Evolutionary conservation across 805 yeast genomes (phyloP), one percentile per base, ranked within the genome.

Genomic region (Candida tammaniensis): DNA sequence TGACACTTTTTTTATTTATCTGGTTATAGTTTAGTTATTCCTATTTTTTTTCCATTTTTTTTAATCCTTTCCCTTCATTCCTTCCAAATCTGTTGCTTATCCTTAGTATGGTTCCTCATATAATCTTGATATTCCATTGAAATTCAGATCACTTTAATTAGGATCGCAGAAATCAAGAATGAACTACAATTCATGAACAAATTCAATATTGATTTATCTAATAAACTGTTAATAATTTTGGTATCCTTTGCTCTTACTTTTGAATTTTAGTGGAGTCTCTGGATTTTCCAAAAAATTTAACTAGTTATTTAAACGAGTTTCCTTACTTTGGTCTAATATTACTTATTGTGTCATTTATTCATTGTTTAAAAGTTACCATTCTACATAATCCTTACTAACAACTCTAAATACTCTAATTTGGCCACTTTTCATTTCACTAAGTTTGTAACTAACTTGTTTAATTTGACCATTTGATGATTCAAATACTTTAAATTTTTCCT

Each of bases 361-460:
- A 16, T 27, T 7, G 10, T 17, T 10, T 16, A 26, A 7, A 4
- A 6, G 5, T 22, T 31, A 76, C 96, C 96, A 88, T 4, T 80
- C 82, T 26, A 87, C 74, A 49, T 72, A 80, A 22, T 74, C 78
- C 41, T 86, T 75, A 9, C 85, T 86, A 20, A 88, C 82, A 5
- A 77, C 76, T 51, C 98, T 76, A 59, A 80, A 93, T 4, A 89
- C 85, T 43, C 85, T 74, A 9, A 91, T 63, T 47, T 78, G 79
- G 4, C 98, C 98, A 39, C 77, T 66, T 52, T 76, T 80, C 74
- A 91, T 71, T 39, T 86, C 94, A 2, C 74, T 64, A 3, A 89
- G 55, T 48, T 78, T 78, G 55, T 82, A 84, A 27, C 83, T 72
- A 27, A 77, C 80, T 38, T 72, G 74, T 39, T 65, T 73, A 24